Conservation (phyloP, 2,329 filamentous ascomycete genomes). For the Ophiostoma ulmi region DNA sequence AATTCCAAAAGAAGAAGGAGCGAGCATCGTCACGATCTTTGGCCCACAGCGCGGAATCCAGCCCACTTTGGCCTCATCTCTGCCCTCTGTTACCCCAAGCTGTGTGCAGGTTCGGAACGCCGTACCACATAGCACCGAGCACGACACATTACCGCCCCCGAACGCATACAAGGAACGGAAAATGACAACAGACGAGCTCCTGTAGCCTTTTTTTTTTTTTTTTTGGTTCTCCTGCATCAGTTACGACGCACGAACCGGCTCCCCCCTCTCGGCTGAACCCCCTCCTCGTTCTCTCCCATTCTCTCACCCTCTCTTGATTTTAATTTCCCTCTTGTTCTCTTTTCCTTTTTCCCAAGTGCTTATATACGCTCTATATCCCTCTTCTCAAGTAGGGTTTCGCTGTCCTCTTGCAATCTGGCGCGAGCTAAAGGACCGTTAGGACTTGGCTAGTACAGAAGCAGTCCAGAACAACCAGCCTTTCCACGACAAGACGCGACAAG, state of each 20-base stretch:
- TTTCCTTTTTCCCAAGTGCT: neutral
- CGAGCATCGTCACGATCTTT: slow-evolving; percentile 7
- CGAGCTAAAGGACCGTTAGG: neutral
- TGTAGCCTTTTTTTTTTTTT: neutral
- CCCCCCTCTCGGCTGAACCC: neutral
- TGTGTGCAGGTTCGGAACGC: neutral
- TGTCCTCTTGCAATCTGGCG: neutral
- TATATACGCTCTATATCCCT: neutral
- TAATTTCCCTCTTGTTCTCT: neutral
- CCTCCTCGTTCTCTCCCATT: neutral
- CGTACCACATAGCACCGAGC: neutral
- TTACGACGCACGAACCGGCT: slow-evolving; percentile 15
- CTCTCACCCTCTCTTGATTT: neutral
- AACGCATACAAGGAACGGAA: neutral
- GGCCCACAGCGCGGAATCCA: neutral
- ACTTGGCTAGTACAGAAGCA: no score
- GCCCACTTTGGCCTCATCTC: neutral
- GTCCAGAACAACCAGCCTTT: neutral
- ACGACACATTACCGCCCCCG: slow-evolving; percentile 3
- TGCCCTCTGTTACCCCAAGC: neutral
- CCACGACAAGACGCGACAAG: neutral
- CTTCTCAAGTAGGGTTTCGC: neutral
- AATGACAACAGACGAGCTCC: slow-evolving; percentile 2
- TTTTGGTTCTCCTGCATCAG: neutral
- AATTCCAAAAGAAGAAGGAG: neutral